Percentiles rank a stretch among this genome's conserved stretches.
Evolutionary conservation across 805 yeast species (phyloP).

Genomic region (Lipomyces spencermartinsiae): DNA sequence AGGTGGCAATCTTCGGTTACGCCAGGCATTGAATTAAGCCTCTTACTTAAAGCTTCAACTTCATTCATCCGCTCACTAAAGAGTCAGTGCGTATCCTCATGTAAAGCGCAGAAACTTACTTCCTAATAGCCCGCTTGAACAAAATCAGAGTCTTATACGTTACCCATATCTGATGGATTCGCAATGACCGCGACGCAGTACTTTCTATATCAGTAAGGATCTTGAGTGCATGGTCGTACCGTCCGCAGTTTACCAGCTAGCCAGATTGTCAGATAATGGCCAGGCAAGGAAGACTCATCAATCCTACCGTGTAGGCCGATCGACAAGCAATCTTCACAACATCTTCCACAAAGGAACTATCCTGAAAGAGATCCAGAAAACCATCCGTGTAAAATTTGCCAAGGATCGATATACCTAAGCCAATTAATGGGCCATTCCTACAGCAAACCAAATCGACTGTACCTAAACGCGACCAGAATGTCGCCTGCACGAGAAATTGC

Average conservation of each 20-base stretch:
- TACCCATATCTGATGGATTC: conserved; percentile 20
- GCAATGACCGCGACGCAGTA: conserved; percentile 11
- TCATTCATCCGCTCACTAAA: conserved; percentile 9
- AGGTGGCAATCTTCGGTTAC: conserved; percentile 14
- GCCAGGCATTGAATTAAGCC: conserved; percentile 9
- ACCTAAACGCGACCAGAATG: conserved; percentile 29
- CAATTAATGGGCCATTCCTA: neutral
- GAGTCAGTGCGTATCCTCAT: neutral
- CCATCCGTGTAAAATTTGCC: conserved; percentile 15
- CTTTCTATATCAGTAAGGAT: neutral
- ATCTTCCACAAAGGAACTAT: conserved; percentile 15
- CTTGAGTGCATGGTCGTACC: conserved; percentile 12
- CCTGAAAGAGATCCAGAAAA: conserved; percentile 9
- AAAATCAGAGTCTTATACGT: conserved; percentile 14
- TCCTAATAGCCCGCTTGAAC: conserved; percentile 20
- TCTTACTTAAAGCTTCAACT: conserved; percentile 8
- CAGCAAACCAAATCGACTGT: neutral
- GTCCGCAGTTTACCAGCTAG: conserved; percentile 13
- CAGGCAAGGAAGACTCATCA: conserved; percentile 1
- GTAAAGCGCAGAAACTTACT: conserved; percentile 8
- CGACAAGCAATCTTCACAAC: conserved; percentile 23
- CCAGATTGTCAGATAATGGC: neutral
- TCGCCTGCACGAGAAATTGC: conserved; percentile 17
- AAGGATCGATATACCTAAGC: conserved; percentile 17
- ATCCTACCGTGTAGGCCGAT: conserved; percentile 15